Evolutionary conservation across 2,329 filamentous ascomycete genomes (phyloP), one percentile per base, ranked within the genome.

Genomic region (Scytalidium sp.): DNA sequence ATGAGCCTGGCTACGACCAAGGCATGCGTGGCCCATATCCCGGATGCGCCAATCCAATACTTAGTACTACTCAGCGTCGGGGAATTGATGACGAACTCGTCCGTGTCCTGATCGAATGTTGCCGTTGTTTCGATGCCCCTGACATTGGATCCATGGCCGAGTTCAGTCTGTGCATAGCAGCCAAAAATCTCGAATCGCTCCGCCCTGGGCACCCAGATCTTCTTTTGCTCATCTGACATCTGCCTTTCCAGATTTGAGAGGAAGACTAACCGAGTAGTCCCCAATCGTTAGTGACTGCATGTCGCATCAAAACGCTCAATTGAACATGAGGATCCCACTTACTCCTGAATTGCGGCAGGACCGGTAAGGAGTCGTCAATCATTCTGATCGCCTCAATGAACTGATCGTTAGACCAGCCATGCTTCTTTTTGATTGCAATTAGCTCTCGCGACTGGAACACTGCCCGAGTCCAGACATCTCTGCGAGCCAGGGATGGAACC

Each of bases 71-170:
- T 56, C 10, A 63, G 25, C 11, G 54, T 60, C 2, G 64, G 64
- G 5, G 62, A 59, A 40, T 66, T 56, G 32, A 66, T 60, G 41
- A 66, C 47, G 45, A 67, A 64, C 44, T 65, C 59, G 39, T 66
- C 63, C 3, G 53, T 59, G 17, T 47, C 47, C 10, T 23, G 45
- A 45, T 66, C 59, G 43, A 66, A 65, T 7, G 59, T 65, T 3
- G 64, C 63, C 3, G 62, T 64, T 2, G 64, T 67, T 51, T 66
- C 61, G 25, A 67, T 61, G 9, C 63, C 64, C 19, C 57, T 50
- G 11, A 66, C 60, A 43, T 60, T 59, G 17, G 60, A 63, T 21
- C 64, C 64, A 54, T 67, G 64, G n/a, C 60, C 61, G 8, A 67
- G 53, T 49, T 67, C 64, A 1, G 64, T 66, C 48, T 67, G 64